Base-by-base conservation (phyloP, 2,329 filamentous ascomycete species). In the Neobulgaria alba region DNA sequence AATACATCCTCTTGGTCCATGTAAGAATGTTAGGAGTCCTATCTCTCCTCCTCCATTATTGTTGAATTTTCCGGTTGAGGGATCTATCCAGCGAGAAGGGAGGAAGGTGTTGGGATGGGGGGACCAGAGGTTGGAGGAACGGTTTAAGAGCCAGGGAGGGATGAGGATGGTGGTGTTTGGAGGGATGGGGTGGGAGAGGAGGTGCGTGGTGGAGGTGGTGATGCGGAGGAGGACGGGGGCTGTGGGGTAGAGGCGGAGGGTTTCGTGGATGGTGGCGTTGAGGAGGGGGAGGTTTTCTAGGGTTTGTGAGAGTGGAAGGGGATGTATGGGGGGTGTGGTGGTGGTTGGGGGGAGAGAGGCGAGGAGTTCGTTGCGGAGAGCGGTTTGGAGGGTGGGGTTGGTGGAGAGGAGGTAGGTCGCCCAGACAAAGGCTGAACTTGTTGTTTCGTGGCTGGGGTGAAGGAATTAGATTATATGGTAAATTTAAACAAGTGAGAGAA, bases 1-100 rank as follows among this genome's bases (percentile, higher is more conserved):
- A 52, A 95, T 95, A 58, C 89, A 95, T 56, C 81, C 84, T 39
- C 88, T 68, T 2, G 88, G 87, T 0, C 89, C 89, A 58, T 94
- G 86, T 43, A 95, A 61, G 63, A 95, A 95, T 0, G 85, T 90
- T 63, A 90, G 59, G 54, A 83, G 80, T 1, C 80, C 74, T 58
- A 82, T 94, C 12, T 71, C 67, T 1, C 85, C 82, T 7, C 84
- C 84, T 5, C 86, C 86, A 31, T 74, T 77, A 1, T 46, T 40
- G 79, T 79, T 3, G 67, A 49, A 45, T 3, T 46, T 48, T 5
- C 56, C 52, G 1, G 32, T 32, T 9, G 55, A 67, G 21, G 61
- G 61, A n/a, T 60, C 64, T 56, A 82, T 68, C 84, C 84, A 90
- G 10, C 85, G 70, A 30, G 88, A 85, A 0, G 88, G 88, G 41